These are phyloP conservation scores for Didymella segeticola DNA, from an alignment of 2,329 filamentous ascomycete species.

Conservation along the genomic window DNA sequence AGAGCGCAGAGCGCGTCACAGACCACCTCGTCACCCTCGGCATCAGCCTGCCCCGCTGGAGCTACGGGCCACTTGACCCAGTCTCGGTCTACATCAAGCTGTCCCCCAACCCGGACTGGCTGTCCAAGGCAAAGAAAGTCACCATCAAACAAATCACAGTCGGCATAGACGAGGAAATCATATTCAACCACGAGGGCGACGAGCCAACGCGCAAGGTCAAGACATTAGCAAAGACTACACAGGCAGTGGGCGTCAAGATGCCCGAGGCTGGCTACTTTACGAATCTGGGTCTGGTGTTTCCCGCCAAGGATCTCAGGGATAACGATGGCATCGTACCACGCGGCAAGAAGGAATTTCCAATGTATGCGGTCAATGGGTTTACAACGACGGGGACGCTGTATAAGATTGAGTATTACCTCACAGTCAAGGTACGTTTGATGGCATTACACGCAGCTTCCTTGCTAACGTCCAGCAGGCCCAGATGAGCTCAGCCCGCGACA, in stretches of 20 bases:
- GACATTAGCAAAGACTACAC: slow-evolving; percentile 81
- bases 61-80: slow-evolving; percentile 92
- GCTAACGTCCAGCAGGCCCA: slow-evolving; percentile 73
- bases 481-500: slow-evolving; percentile 86
- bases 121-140: slow-evolving; percentile 87
- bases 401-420: slow-evolving; percentile 97
- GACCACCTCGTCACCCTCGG: slow-evolving; percentile 92
- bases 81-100: slow-evolving; percentile 96
- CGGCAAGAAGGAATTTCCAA: slow-evolving; percentile 85
- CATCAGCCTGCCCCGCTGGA: slow-evolving; percentile 93
- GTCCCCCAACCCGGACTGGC: slow-evolving; percentile 89
- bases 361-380: slow-evolving; percentile 87
- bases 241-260: slow-evolving; percentile 81
- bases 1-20: slow-evolving; percentile 81
- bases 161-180: slow-evolving; percentile 94
- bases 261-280: slow-evolving; percentile 92
- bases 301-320: slow-evolving; percentile 86
- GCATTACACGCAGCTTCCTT: background rate
- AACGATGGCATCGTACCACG: slow-evolving; percentile 85
- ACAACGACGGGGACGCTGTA: slow-evolving; percentile 94
- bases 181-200: slow-evolving; percentile 97
- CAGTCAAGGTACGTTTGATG: slow-evolving; percentile 74
- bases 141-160: slow-evolving; percentile 95
- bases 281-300: slow-evolving; percentile 89
- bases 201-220: slow-evolving; percentile 91